Evolutionary conservation across 2,329 filamentous ascomycete species (phyloP), one percentile per base, ranked within the genome.

Genomic region (Aspergillaceae sp.): DNA sequence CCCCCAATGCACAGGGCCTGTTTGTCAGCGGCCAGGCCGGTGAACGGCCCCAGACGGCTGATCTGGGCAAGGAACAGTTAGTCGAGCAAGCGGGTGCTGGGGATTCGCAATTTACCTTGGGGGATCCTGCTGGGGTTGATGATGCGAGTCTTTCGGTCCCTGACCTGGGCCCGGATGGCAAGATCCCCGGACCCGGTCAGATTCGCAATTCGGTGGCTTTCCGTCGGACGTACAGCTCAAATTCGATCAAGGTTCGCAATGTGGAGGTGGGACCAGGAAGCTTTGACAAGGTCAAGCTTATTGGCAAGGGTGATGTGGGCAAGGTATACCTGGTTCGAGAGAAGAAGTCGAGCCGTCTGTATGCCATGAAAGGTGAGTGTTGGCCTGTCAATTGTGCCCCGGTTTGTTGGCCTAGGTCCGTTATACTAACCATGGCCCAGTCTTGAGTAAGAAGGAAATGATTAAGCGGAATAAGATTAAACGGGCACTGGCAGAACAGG

Each of bases 381-480:
- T 8, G 43, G 26, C 30, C 42, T 29, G 19, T 19, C 19, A 40
- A 41, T 9, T 5, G 27, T 43, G 27, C 36, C n/a, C 11, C 30
- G 4, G 7, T n/a, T 7, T 41, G 29, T 29, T 26, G 11, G 10
- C 7, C 10, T n/a, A 32, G 38, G 8, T 10, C 26, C 38, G 27
- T 9, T 38, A 5, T 11, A 29, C 40, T 77, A 58, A 77, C 66
- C 8, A 45, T 43, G 44, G 3, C 41, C 10, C 63, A 97, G 92
- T 98, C 4, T 67, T 98, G 68, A 97, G 90, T 77, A 98, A 98
- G 72, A 96, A 97, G 75, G 92, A 98, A 70, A 98, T 98, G 92
- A 98, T 98, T 70, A 98, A 98, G 75, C 86, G 92, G 48, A 98
- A 98, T 76, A 98, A 98, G 78, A 98, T 98, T 73, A 98, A 98